Evolutionary conservation across 305 asterid genomes (phyloP).

Genomic region (Solanum hybrid): DNA sequence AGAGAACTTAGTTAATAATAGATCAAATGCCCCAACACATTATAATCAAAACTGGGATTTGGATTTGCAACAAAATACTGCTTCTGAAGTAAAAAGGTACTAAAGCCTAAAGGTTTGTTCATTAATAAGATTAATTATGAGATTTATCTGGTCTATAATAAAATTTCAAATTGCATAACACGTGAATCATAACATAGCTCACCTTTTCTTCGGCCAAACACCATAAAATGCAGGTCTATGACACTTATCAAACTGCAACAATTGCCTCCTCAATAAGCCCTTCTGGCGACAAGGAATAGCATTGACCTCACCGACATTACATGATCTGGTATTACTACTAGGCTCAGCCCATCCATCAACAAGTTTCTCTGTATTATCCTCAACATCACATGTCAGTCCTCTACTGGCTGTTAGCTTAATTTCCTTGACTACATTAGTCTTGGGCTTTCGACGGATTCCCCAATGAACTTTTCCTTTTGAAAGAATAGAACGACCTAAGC

Average conservation of each 20-base stretch:
- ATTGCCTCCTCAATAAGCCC: slow-evolving; percentile 32
- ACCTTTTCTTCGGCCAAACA: slow-evolving; percentile 73
- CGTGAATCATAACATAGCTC: not conserved
- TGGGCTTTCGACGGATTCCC: slow-evolving; percentile 81
- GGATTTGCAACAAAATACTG: not conserved
- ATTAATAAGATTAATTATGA: not conserved
- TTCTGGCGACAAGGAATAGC: slow-evolving; percentile 22
- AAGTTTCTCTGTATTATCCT: slow-evolving; percentile 36
- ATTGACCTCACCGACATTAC: slow-evolving; percentile 20
- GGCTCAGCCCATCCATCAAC: slow-evolving; percentile 51
- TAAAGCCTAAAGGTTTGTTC: not conserved
- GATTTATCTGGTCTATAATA: not conserved
- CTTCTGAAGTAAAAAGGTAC: not conserved
- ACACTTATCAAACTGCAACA: slow-evolving; percentile 88
- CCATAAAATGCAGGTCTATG: slow-evolving; percentile 96
- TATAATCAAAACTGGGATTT: not conserved
- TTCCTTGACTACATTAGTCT: slow-evolving; percentile 64
- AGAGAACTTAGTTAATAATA: not conserved
- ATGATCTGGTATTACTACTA: slow-evolving; percentile 19
- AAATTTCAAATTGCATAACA: not conserved
- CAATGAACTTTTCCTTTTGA: slow-evolving; percentile 50
- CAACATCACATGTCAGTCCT: slow-evolving; percentile 44
- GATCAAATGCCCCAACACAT: not conserved
- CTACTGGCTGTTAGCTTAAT: slow-evolving; percentile 65
- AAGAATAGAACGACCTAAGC: slow-evolving; percentile 24